Base-by-base conservation (phyloP, 768 basidiomycete genomes). In the Macrolepiota dolichaula region DNA sequence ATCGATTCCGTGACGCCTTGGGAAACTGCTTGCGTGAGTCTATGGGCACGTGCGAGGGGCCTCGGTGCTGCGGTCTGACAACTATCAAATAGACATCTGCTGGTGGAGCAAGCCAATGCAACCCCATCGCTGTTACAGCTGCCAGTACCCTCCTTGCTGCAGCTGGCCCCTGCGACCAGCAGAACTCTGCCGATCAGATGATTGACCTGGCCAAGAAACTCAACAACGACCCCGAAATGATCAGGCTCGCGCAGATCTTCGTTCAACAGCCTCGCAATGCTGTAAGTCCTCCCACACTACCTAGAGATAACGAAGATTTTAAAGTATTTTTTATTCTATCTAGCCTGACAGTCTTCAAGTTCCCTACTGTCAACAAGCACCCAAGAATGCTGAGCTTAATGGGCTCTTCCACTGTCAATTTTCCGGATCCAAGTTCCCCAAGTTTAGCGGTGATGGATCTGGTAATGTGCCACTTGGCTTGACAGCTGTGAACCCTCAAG, bases 101-200 rank as follows among this genome's bases (percentile, higher is more conserved):
- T 5, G 83, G 82, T 42, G 88, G 87, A 46, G 84, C 65, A 15
- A 55, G 73, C n/a, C 71, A 80, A 64, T 89, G 88, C 71, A 88
- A 85, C 68, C 73, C 81, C 4, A 67, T 83, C 44, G 81, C 86
- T 2, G 76, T 87, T 25, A 75, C 74, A 1, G 80, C 86, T 0
- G 85, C 87, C 66, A 65, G 66, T 40, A 84, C 85, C 12, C 81
- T 90, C 46, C 81, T 89, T n/a, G 83, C 83, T 36, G 83, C 76
- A 4, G 73, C 80, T 0, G 82, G 79, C 27, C 70, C 77, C 57
- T 86, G 84, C 62, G 82, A 77, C 1, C 85, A 86, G 68, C 85
- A 86, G 63, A 67, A 85, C 64, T 74, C 82, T 19, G 84, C 80
- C 25, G 85, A 85, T 62, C 59, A 71, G 15, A 81, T 85, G 78